phyloP scores from a whole-genome alignment of 768 basidiomycete species.

The Tylopilus rubrobrunneus region DNA sequence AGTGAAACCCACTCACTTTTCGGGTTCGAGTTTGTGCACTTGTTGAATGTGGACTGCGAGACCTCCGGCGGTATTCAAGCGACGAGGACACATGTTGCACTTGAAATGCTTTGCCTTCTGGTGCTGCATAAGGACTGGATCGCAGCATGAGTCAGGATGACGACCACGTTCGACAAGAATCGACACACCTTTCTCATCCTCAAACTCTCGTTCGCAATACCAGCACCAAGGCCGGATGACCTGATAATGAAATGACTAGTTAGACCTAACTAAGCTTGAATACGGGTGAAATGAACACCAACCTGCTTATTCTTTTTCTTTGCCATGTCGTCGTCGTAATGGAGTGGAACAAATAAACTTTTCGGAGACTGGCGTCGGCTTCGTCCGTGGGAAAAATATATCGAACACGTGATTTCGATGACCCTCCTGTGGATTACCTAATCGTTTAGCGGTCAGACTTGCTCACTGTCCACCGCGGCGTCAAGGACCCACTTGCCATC shows the following conservation, averaged over 20 bases:
- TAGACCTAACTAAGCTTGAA: not conserved
- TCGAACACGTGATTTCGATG: constrained; percentile 5
- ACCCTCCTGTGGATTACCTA: constrained; percentile 14
- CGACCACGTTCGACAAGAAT: not conserved
- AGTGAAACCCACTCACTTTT: constrained; percentile 57
- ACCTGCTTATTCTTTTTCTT: constrained; percentile 54
- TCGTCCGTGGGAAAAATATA: constrained; percentile 17
- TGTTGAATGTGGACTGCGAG: constrained; percentile 97
- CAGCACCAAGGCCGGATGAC: constrained; percentile 94
- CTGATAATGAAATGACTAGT: constrained; percentile 39
- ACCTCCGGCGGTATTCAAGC: constrained; percentile 96
- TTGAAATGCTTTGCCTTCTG: constrained; percentile 99
- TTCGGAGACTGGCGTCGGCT: not conserved
- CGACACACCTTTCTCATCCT: constrained; percentile 90
- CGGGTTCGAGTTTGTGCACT: constrained; percentile 98
- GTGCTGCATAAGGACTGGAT: constrained; percentile 92
- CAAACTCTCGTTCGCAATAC: constrained; percentile 99
- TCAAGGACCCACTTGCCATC: constrained; percentile 3
- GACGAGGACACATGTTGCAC: constrained; percentile 91
- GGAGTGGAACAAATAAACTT: constrained; percentile 14
- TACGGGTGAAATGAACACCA: not conserved
- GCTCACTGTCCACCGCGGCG: constrained; percentile 3
- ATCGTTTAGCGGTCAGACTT: constrained; percentile 1
- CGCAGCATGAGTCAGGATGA: not conserved
- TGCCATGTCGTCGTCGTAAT: constrained; percentile 35